These are phyloP conservation scores for Rheum nobile DNA, from an alignment of 148 eudicot species.

Conservation along the genomic window DNA sequence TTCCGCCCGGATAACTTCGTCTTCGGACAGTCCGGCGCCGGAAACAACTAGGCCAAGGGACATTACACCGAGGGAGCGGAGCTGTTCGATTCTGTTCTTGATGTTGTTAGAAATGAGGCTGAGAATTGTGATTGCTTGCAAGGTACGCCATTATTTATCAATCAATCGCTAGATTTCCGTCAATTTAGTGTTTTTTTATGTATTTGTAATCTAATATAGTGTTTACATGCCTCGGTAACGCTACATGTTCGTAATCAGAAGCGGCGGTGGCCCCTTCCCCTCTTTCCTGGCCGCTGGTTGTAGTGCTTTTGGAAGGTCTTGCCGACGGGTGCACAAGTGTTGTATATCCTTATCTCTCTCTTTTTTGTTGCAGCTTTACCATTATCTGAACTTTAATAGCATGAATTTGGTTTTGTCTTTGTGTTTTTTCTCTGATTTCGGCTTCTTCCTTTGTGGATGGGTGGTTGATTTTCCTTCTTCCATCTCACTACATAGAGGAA, in stretches of 20 bases:
- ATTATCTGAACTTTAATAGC: too few relatives aligned
- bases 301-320: too few relatives aligned
- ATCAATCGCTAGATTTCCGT: neutral
- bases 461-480: too few relatives aligned
- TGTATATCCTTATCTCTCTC: too few relatives aligned
- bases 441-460: too few relatives aligned
- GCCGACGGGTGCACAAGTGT: too few relatives aligned
- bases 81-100: slow-evolving; percentile 7
- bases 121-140: slow-evolving; percentile 11
- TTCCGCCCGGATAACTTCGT: slow-evolving; percentile 9
- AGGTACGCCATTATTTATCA: neutral
- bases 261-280: too few relatives aligned
- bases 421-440: too few relatives aligned
- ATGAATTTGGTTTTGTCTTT: too few relatives aligned
- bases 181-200: neutral
- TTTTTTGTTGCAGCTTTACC: too few relatives aligned
- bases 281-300: too few relatives aligned
- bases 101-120: slow-evolving; percentile 10
- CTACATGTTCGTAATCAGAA: neutral
- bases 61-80: slow-evolving; percentile 12
- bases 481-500: too few relatives aligned
- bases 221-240: neutral
- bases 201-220: neutral
- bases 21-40: slow-evolving; percentile 10
- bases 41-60: slow-evolving; percentile 9